These are phyloP conservation scores for Amanita rubescens DNA, from an alignment of 768 basidiomycete species.

Conservation along the genomic window DNA sequence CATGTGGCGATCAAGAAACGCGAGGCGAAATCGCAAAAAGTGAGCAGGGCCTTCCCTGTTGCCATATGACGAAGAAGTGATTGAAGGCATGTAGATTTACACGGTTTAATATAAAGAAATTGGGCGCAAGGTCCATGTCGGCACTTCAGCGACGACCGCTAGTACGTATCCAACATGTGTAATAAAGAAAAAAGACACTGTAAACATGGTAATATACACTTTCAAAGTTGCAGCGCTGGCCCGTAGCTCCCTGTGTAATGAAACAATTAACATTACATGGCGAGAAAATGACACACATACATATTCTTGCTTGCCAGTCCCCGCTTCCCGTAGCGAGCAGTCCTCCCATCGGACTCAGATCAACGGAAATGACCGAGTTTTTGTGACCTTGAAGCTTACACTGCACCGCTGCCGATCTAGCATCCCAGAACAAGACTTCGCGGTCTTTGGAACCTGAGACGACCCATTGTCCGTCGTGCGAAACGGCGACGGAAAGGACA, in stretches of 20 bases:
- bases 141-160: no score
- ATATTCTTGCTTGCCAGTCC: conserved; percentile 49
- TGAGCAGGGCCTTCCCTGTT: no score
- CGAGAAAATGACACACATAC: conserved; percentile 30
- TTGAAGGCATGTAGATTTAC: no score
- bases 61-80: no score
- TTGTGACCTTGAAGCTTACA: conserved; percentile 83
- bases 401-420: conserved; percentile 68
- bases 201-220: no score
- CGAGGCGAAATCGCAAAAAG: no score
- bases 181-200: no score
- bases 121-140: no score
- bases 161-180: no score
- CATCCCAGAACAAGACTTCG: conserved; percentile 92
- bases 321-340: conserved; percentile 47
- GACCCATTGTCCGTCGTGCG: conserved; percentile 89
- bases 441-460: conserved; percentile 94
- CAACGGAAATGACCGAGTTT: conserved; percentile 48
- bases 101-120: no score
- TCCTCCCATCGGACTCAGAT: conserved; percentile 38
- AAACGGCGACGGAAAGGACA: conserved; percentile 56
- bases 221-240: neutral
- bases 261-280: neutral
- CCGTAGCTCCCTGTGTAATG: neutral
- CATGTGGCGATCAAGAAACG: no score